Base-by-base conservation (phyloP, 148 eudicot genomes). In the Linanthus parryae region DNA sequence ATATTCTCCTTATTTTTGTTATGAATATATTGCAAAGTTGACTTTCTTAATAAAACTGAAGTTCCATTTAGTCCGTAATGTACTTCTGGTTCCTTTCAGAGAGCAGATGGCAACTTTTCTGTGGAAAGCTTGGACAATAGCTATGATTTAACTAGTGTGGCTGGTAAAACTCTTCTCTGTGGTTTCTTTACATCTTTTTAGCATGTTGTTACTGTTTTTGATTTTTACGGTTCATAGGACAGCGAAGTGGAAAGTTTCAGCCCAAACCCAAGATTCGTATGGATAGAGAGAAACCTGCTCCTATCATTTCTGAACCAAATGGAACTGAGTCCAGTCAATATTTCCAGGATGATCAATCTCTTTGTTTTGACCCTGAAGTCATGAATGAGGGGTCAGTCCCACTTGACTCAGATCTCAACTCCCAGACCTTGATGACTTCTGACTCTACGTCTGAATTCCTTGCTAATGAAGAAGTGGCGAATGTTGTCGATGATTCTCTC, bases 211-310 rank as follows among this genome's bases (percentile, higher is more conserved):
- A 14, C 45, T 1, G 8, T 51, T 18, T 24, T 45, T 20, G 5
- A 23, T 25, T 25, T 31, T 49, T 46, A 31, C 11, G 5, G 11
- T 31, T 65, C 55, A 61, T 49, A 82, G 95, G 74, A 46, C 66
- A 51, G 36, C 62, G 59, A 41, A 64, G 65, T 31, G 63, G 68
- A 37, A 77, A 85, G 56, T 68, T 74, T 50, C 71, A 66, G 60
- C 84, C 85, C 18, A 88, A 74, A 73, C 81, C 83, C 39, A 79
- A 77, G 62, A 55, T 51, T 37, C 76, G 71, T 48, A 44, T 31
- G 54, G 60, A 54, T 35, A 39, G 35, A 59, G 52, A 42, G 44
- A 45, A 39, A 44, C 34, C 22, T 43, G 39, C 27, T 4, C 13
- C 59, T 44, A 35, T 16, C 42, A 46, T 31, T 16, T 27, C 56